phyloP scores from a whole-genome alignment of 352 stramenopile species.

The Stephanocyclus meneghinianus region DNA sequence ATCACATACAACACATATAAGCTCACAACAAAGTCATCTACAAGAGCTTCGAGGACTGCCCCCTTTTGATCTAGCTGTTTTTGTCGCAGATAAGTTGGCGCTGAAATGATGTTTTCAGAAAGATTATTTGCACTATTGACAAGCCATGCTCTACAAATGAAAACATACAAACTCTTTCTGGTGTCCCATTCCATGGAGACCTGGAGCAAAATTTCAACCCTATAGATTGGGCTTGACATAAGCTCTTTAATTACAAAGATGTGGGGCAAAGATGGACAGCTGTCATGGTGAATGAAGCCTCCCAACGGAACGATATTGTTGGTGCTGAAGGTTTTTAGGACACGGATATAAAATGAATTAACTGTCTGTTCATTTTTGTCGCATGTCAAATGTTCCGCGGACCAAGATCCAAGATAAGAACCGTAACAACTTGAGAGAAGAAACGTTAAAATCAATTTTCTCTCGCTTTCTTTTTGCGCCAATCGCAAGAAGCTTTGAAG shows the following conservation, averaged over 20 bases:
- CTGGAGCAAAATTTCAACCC: constrained; percentile 43
- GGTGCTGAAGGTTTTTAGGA: constrained; percentile 31
- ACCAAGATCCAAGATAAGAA: constrained; percentile 32
- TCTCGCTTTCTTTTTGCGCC: constrained; percentile 19
- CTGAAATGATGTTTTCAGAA: constrained; percentile 10
- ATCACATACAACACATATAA: background rate
- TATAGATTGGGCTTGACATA: constrained; percentile 27
- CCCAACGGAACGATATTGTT: constrained; percentile 14
- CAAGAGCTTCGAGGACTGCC: constrained; percentile 45
- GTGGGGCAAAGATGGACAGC: background rate
- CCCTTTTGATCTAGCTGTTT: constrained; percentile 30
- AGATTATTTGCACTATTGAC: constrained; percentile 28
- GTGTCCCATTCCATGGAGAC: constrained; percentile 35
- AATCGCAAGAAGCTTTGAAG: constrained; percentile 32
- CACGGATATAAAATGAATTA: constrained; percentile 35
- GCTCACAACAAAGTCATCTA: constrained; percentile 38
- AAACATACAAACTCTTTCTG: constrained; percentile 30
- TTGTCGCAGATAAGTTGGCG: background rate
- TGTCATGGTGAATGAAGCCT: background rate
- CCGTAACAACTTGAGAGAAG: constrained; percentile 45
- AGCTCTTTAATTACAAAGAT: constrained; percentile 47
- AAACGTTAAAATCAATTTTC: constrained; percentile 15
- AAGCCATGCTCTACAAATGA: constrained; percentile 53
- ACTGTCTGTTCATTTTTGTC: constrained; percentile 29
- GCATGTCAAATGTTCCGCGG: constrained; percentile 31